Conservation (phyloP, 495 filamentous ascomycete species). For the Rostrohypoxylon terebratum region DNA sequence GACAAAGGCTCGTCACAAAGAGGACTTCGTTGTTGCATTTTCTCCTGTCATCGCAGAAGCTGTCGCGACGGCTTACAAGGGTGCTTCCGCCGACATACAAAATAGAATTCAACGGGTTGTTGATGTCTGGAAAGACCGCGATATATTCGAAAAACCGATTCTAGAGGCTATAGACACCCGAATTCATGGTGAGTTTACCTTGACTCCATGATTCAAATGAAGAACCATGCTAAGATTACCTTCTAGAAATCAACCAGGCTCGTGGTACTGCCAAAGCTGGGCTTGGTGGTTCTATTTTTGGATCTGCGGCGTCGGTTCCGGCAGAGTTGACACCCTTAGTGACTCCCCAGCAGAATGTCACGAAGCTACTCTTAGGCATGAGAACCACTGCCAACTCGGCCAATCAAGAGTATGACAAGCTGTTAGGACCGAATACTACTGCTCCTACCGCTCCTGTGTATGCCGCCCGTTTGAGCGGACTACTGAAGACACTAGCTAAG, state of each 20-base stretch:
- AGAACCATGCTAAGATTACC: conserved; percentile 8
- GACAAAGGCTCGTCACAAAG: conserved; percentile 87
- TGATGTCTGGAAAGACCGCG: conserved; percentile 90
- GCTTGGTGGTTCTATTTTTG: conserved; percentile 77
- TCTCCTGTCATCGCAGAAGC: conserved; percentile 91
- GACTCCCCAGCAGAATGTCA: conserved; percentile 75
- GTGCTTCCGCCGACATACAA: conserved; percentile 83
- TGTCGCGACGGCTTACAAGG: conserved; percentile 84
- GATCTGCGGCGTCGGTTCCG: conserved; percentile 72
- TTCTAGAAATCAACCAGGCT: conserved; percentile 80
- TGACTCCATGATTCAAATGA: background rate
- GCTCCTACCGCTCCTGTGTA: conserved; percentile 85
- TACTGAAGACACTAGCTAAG: conserved; percentile 87
- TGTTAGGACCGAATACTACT: conserved; percentile 73
- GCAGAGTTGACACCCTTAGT: conserved; percentile 80
- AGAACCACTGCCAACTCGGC: conserved; percentile 73
- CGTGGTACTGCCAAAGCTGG: conserved; percentile 72
- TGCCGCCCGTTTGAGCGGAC: conserved; percentile 85
- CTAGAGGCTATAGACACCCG: conserved; percentile 81
- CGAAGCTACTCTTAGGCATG: conserved; percentile 73
- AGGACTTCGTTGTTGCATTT: conserved; percentile 92
- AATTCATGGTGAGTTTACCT: conserved; percentile 72
- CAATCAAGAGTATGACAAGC: conserved; percentile 82
- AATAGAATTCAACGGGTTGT: conserved; percentile 88
- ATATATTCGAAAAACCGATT: conserved; percentile 84